These are phyloP conservation scores for Gymnopus androsaceus DNA, from an alignment of 1,284 basidiomycete genomes.

Conservation along the genomic window DNA sequence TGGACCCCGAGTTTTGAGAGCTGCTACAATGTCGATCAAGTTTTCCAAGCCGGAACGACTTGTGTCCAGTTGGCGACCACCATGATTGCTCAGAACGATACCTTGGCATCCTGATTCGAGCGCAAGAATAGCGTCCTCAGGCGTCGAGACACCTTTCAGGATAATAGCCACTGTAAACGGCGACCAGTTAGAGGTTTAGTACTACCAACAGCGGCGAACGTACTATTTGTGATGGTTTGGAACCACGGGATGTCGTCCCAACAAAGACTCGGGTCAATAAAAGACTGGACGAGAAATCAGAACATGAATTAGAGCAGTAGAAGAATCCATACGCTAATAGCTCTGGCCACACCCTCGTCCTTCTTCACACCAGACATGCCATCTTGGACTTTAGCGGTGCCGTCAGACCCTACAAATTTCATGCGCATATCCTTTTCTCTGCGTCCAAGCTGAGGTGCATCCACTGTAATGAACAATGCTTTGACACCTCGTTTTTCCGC, in stretches of 20 bases:
- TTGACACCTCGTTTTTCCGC: slow-evolving; percentile 86
- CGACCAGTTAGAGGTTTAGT: neutral
- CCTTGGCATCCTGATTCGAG: slow-evolving; percentile 84
- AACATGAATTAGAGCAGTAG: neutral
- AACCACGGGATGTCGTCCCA: slow-evolving; percentile 35
- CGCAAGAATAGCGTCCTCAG: slow-evolving; percentile 81
- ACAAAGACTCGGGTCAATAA: slow-evolving; percentile 15
- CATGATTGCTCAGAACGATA: slow-evolving; percentile 88
- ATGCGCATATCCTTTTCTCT: slow-evolving; percentile 16
- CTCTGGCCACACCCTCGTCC: slow-evolving; percentile 13
- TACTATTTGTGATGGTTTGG: slow-evolving; percentile 33
- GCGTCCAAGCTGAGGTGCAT: slow-evolving; percentile 16
- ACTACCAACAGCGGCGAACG: slow-evolving; percentile 2
- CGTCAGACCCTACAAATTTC: slow-evolving; percentile 13
- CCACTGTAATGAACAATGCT: slow-evolving; percentile 17
- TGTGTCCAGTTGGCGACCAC: slow-evolving; percentile 77
- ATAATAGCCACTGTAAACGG: slow-evolving; percentile 25
- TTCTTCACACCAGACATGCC: slow-evolving; percentile 14
- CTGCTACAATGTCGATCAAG: slow-evolving; percentile 62
- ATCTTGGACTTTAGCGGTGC: slow-evolving; percentile 12
- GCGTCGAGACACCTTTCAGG: slow-evolving; percentile 44
- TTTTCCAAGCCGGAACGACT: slow-evolving; percentile 66
- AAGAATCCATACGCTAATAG: slow-evolving; percentile 5
- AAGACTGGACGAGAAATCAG: neutral
- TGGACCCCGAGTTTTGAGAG: slow-evolving; percentile 51